phyloP scores from a whole-genome alignment of 2,329 filamentous ascomycete genomes.

The Neofusicoccum sp. region DNA sequence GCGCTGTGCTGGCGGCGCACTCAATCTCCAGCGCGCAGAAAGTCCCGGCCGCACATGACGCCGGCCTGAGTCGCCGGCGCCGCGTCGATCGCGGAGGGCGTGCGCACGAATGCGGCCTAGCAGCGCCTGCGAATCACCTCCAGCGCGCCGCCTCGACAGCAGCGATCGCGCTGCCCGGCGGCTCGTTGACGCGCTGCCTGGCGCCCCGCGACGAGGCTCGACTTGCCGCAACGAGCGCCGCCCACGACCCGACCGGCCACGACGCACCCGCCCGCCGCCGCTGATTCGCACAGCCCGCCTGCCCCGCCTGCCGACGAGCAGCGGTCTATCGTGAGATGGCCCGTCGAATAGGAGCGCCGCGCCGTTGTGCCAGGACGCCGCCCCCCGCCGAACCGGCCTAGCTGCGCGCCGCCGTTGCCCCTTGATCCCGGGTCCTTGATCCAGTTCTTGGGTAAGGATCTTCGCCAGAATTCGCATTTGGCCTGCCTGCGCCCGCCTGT shows the following conservation, averaged over 20 bases:
- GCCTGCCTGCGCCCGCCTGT: not conserved
- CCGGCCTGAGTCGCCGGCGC: constrained; percentile 8
- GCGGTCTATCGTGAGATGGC: constrained; percentile 14
- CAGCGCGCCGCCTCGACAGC: constrained; percentile 3
- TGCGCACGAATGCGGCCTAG: constrained; percentile 11
- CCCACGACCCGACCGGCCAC: too few species aligned
- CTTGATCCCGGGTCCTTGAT: constrained; percentile 12
- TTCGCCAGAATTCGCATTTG: not conserved
- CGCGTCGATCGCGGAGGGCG: constrained; percentile 17
- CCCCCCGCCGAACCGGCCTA: constrained; percentile 14
- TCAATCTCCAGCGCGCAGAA: constrained; percentile 5
- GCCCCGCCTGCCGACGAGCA: not conserved
- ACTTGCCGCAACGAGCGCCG: too few species aligned
- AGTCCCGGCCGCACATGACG: constrained; percentile 9
- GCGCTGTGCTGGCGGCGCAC: not conserved
- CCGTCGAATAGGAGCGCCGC: constrained; percentile 13
- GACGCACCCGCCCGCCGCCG: too few species aligned
- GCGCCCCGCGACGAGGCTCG: too few species aligned
- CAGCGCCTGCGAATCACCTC: constrained; percentile 12
- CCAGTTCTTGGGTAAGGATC: constrained; percentile 9
- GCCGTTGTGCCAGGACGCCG: constrained; percentile 13
- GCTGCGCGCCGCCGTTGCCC: constrained; percentile 5
- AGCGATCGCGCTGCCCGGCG: not conserved
- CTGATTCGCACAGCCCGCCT: not conserved
- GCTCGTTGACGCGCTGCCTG: not conserved